Base-by-base conservation (phyloP, 176 grass and related monocot genomes). In the Oryza officinalis region DNA sequence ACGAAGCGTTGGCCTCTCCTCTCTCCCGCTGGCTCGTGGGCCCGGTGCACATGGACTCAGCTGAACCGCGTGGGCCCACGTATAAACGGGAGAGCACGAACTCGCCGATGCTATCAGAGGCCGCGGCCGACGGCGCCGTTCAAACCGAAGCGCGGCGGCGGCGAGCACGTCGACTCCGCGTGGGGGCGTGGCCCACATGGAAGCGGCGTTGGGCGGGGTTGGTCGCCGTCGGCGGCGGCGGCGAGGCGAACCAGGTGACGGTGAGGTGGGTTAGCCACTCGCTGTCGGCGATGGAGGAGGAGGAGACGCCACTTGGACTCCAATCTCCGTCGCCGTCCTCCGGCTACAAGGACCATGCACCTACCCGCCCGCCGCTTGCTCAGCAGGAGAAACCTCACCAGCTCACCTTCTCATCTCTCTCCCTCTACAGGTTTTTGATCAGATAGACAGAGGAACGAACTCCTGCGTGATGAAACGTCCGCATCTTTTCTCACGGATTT, bases 281-380 rank as follows among this genome's bases (percentile, higher is more conserved):
- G 37, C 65, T 65, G 38, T 87, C 79, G 50, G 22, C 2, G 47
- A 69, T 59, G 23, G 66, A 73, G 66, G 50, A 76, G 65, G 65
- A 25, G 52, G 28, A 41, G 73, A 78, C 59, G 67, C 33, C 67
- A 65, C 67, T 37, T 11, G 22, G 13, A 15, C 49, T 27, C 67
- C 13, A 7, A 7, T 72, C 67, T 44, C 47, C 47, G 2, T 57
- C 50, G 50, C 50, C 30, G 17, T 47, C 59, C 41, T n/a, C 59
- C 43, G 41, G 59, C 5, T 46, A 43, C 63, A 77, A 37, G 33
- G 86, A 74, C 87, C 32, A 46, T 80, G 60, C 63, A 82, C 57
- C 63, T 5, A 22, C 4, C 15, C 68, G 0, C 3, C 13, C 33
- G 0, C 9, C 5, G 2, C 10, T 26, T 17, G 22, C 25, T 32